phyloP scores from a whole-genome alignment of 2,329 filamentous ascomycete species.

The Calonectria leucothoes region DNA sequence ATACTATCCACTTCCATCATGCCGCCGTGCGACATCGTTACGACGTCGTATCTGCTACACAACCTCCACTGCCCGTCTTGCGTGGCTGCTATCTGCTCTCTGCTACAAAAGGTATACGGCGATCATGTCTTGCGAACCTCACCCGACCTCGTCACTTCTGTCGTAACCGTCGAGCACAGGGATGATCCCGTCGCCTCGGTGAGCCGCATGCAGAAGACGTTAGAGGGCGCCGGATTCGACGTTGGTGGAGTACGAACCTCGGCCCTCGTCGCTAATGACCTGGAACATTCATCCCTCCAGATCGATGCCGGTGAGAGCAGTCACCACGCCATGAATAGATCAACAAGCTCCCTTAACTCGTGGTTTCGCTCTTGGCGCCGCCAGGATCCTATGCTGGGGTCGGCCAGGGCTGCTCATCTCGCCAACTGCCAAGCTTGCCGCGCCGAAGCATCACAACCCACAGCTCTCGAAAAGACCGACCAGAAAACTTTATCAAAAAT shows the following conservation, averaged over 20 bases:
- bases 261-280: constrained; percentile 44
- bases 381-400: constrained; percentile 36
- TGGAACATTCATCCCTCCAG: constrained; percentile 34
- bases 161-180: constrained; percentile 70
- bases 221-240: constrained; percentile 71
- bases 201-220: constrained; percentile 56
- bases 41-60: constrained; percentile 73
- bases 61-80: constrained; percentile 86
- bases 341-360: constrained; percentile 38
- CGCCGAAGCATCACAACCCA: constrained; percentile 17
- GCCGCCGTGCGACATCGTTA: constrained; percentile 49
- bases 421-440: constrained; percentile 53
- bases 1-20: constrained; percentile 33
- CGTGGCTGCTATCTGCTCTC: constrained; percentile 72
- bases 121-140: constrained; percentile 69
- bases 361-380: constrained; percentile 48
- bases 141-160: constrained; percentile 78
- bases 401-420: constrained; percentile 47
- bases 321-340: constrained; percentile 29
- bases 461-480: constrained; percentile 4
- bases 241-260: constrained; percentile 61
- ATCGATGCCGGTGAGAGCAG: constrained; percentile 38
- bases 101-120: constrained; percentile 60
- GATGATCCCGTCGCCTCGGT: constrained; percentile 54
- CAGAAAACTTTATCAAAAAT: constrained; percentile 21